These are phyloP conservation scores for Plenodomus lindquistii DNA, from an alignment of 2,329 filamentous ascomycete species.

Conservation along the genomic window DNA sequence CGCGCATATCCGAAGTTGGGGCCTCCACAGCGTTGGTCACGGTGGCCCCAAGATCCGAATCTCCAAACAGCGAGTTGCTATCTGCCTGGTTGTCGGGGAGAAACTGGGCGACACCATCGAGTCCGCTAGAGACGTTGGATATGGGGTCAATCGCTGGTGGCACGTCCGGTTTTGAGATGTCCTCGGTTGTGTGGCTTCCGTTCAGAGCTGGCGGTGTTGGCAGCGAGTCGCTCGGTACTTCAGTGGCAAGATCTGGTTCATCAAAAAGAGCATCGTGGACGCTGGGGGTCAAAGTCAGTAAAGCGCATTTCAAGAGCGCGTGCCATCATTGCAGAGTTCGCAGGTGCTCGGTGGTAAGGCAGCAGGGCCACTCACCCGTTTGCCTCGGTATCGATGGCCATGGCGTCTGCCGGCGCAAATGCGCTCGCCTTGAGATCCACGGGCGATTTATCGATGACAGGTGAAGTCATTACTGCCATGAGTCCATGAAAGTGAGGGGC, in stretches of 20 bases:
- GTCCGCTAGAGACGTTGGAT: constrained; percentile 49
- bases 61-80: constrained; percentile 46
- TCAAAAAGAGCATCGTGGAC: constrained; percentile 43
- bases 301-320: background rate
- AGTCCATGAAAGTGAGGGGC: constrained; percentile 37
- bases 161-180: constrained; percentile 26
- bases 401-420: constrained; percentile 52
- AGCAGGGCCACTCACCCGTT: constrained; percentile 61
- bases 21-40: constrained; percentile 48
- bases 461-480: constrained; percentile 48
- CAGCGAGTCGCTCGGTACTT: constrained; percentile 20
- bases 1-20: constrained; percentile 41
- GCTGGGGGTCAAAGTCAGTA: constrained; percentile 24
- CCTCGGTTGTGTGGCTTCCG: constrained; percentile 32
- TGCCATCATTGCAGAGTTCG: background rate
- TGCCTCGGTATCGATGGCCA: constrained; percentile 57
- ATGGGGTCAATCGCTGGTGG: constrained; percentile 43
- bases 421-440: constrained; percentile 58
- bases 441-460: constrained; percentile 40
- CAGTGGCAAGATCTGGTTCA: constrained; percentile 28
- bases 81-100: constrained; percentile 47
- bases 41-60: constrained; percentile 30
- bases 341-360: constrained; percentile 1
- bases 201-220: constrained; percentile 34
- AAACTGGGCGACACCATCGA: constrained; percentile 49